These are phyloP conservation scores for Heliamphora exappendiculata DNA, from an alignment of 148 eudicot genomes.

Conservation along the genomic window DNA sequence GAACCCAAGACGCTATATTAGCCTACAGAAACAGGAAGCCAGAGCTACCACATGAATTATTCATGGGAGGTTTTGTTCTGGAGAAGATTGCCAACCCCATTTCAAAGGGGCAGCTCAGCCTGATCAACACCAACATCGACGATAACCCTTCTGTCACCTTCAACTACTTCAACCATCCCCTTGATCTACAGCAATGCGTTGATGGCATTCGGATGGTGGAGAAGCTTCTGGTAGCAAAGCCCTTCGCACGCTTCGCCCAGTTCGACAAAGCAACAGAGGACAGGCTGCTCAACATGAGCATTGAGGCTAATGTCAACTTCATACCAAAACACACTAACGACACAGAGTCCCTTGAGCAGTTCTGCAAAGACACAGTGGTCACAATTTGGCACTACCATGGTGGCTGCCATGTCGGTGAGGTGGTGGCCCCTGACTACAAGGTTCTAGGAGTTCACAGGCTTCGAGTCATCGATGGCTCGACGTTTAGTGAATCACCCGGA, in stretches of 20 bases:
- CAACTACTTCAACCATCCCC: constrained; percentile 80
- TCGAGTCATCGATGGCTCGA: constrained; percentile 83
- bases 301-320: constrained; percentile 59
- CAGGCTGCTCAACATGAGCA: constrained; percentile 68
- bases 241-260: constrained; percentile 38
- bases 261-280: constrained; percentile 27
- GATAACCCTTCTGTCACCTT: constrained; percentile 75
- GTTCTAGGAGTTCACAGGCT: constrained; percentile 61
- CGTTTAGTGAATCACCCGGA: constrained; percentile 70
- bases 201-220: constrained; percentile 55
- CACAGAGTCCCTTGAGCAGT: constrained; percentile 58
- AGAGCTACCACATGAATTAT: constrained; percentile 63
- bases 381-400: constrained; percentile 99
- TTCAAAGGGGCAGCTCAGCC: constrained; percentile 60
- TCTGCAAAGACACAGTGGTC: constrained; percentile 75
- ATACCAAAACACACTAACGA: constrained; percentile 76
- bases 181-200: constrained; percentile 57
- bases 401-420: constrained; percentile 83
- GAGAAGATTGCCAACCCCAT: constrained; percentile 61
- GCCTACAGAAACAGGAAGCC: constrained; percentile 42
- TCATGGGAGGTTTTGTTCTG: constrained; percentile 77
- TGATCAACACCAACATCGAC: constrained; percentile 44
- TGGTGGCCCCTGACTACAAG: constrained; percentile 43
- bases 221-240: constrained; percentile 38
- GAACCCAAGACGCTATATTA: constrained; percentile 61